Evolutionary conservation across 306 rosid species (phyloP).

Genomic region (Biancaea sappan): DNA sequence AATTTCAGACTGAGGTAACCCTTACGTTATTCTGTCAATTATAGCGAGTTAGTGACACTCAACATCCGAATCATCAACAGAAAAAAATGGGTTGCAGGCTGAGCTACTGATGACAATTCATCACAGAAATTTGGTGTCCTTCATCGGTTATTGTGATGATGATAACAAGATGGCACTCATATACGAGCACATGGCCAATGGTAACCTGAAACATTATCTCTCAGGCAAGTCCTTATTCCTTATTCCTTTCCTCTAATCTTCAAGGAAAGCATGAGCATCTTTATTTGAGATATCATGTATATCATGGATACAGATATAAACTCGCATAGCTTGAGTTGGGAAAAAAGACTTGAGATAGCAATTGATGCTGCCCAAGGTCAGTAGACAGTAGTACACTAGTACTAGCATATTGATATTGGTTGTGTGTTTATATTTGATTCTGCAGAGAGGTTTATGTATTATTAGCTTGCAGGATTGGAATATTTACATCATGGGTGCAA

Average conservation of each 20-base stretch:
- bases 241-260: slow-evolving; percentile 11
- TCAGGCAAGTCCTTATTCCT: slow-evolving; percentile 40
- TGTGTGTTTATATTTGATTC: not conserved
- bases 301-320: slow-evolving; percentile 49
- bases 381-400: too few relatives aligned
- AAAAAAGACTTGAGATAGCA: slow-evolving; percentile 60
- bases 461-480: not conserved
- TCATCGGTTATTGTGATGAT: slow-evolving; percentile 60
- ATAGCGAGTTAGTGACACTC: not conserved
- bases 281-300: slow-evolving; percentile 5
- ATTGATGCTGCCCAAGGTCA: slow-evolving; percentile 70
- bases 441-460: not conserved
- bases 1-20: slow-evolving; percentile 71
- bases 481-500: slow-evolving; percentile 30
- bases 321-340: slow-evolving; percentile 56
- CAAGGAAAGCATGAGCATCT: slow-evolving; percentile 5
- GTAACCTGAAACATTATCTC: slow-evolving; percentile 55
- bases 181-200: slow-evolving; percentile 65
- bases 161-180: slow-evolving; percentile 61
- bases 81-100: slow-evolving; percentile 47
- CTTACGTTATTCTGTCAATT: not conserved
- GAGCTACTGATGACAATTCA: slow-evolving; percentile 63
- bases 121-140: slow-evolving; percentile 62
- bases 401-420: not conserved
- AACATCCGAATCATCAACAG: slow-evolving; percentile 21